These are phyloP conservation scores for Ophiostoma tasmaniense DNA, from an alignment of 2,329 filamentous ascomycete genomes.

Conservation along the genomic window DNA sequence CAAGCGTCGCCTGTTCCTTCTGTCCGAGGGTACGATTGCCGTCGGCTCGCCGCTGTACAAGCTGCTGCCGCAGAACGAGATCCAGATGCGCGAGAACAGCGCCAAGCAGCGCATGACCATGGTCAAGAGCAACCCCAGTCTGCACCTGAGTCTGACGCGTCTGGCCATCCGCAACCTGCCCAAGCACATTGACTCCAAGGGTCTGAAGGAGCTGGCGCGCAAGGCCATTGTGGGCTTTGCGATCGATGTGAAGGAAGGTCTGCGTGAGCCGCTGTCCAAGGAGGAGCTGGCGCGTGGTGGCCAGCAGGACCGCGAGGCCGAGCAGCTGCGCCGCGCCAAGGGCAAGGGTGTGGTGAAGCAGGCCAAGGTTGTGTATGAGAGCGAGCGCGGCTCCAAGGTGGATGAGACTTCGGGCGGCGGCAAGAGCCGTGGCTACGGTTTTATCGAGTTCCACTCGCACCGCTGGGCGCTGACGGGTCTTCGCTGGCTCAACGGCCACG, in stretches of 20 bases:
- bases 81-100: constrained; percentile 82
- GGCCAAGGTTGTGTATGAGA: constrained; percentile 92
- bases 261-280: constrained; percentile 70
- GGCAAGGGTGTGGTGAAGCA: constrained; percentile 83
- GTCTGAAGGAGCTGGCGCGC: constrained; percentile 81
- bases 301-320: constrained; percentile 70
- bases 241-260: constrained; percentile 72
- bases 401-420: constrained; percentile 56
- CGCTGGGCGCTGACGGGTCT: constrained; percentile 91
- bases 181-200: constrained; percentile 71
- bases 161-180: constrained; percentile 89
- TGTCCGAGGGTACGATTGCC: constrained; percentile 77
- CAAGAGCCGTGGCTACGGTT: constrained; percentile 86
- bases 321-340: constrained; percentile 68
- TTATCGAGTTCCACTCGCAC: constrained; percentile 93
- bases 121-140: constrained; percentile 80
- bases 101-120: constrained; percentile 79
- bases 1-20: constrained; percentile 80
- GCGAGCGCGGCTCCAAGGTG: constrained; percentile 74
- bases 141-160: constrained; percentile 83
- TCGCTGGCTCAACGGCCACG: constrained; percentile 80
- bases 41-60: constrained; percentile 69
- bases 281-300: constrained; percentile 78
- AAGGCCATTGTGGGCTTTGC: constrained; percentile 93
- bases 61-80: constrained; percentile 66